Percentiles rank a stretch among this genome's conserved stretches.
Conservation (phyloP, 2,329 filamentous ascomycete genomes). For the Magnaporthiopsis incrustans region DNA sequence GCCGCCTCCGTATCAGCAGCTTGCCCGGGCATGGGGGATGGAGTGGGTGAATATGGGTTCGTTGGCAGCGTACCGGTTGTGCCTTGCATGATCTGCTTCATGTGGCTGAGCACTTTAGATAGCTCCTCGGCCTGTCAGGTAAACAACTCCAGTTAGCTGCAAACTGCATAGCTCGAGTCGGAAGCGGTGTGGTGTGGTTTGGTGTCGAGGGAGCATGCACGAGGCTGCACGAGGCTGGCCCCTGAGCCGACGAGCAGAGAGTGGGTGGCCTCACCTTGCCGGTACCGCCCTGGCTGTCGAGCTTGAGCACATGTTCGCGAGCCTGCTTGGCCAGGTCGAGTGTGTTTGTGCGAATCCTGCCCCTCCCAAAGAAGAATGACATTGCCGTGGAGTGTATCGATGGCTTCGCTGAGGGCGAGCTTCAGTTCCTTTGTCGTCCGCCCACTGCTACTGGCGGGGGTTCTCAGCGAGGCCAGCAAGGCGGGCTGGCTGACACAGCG, state of each 20-base stretch:
- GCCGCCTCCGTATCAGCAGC: not conserved
- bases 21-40: not conserved
- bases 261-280: conserved; percentile 8
- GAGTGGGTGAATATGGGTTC: not conserved
- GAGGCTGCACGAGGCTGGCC: too few relatives aligned
- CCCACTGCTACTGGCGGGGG: too few relatives aligned
- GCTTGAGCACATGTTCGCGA: conserved; percentile 15
- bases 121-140: conserved; percentile 69
- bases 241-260: too few relatives aligned
- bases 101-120: conserved; percentile 75
- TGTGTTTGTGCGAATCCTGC: conserved; percentile 16
- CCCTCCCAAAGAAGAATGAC: conserved; percentile 19
- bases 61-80: conserved; percentile 62
- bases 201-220: not conserved
- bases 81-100: conserved; percentile 90
- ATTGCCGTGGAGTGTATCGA: conserved; percentile 11
- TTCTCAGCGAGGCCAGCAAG: too few relatives aligned
- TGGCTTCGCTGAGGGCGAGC: not conserved
- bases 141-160: too few relatives aligned
- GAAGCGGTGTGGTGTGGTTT: too few relatives aligned
- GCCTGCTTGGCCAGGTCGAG: conserved; percentile 17
- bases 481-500: too few relatives aligned
- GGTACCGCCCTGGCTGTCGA: conserved; percentile 11
- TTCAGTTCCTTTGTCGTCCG: not conserved
- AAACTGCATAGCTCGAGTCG: too few relatives aligned